A percentile compares a stretch with the other conserved stretches of the same genome.
These are phyloP conservation scores for Lecanoromycetidae sp. DNA, from an alignment of 2,329 filamentous ascomycete species.

Conservation along the genomic window DNA sequence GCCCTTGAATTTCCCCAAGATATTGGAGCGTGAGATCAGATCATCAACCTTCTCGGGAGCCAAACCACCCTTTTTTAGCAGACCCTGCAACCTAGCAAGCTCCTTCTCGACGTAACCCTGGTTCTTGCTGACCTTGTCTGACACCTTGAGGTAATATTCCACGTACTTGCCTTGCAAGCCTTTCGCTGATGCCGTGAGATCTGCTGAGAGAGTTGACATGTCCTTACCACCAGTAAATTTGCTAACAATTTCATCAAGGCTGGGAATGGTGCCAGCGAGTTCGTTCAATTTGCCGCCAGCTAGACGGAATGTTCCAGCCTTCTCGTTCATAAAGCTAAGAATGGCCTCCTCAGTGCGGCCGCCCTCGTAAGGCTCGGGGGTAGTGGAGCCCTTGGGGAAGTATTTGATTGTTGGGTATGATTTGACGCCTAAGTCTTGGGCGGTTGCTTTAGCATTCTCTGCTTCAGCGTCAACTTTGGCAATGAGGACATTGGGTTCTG, in stretches of 20 bases:
- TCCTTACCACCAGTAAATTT: constrained; percentile 55
- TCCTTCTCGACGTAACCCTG: constrained; percentile 76
- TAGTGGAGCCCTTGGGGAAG: constrained; percentile 75
- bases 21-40: constrained; percentile 73
- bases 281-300: constrained; percentile 68
- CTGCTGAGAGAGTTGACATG: constrained; percentile 52
- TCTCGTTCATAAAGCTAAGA: constrained; percentile 71
- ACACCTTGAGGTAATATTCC: constrained; percentile 86
- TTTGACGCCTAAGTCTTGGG: constrained; percentile 62
- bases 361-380: constrained; percentile 58
- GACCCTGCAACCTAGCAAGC: constrained; percentile 61
- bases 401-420: constrained; percentile 97
- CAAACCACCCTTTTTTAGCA: constrained; percentile 77
- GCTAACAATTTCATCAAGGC: constrained; percentile 62
- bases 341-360: constrained; percentile 67
- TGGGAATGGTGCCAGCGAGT: constrained; percentile 68
- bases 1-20: constrained; percentile 64
- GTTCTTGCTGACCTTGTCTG: constrained; percentile 70
- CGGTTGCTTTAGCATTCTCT: constrained; percentile 67
- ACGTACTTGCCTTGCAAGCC: constrained; percentile 68
- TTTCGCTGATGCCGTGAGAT: constrained; percentile 60
- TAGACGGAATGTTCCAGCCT: constrained; percentile 75
- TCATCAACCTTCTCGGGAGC: constrained; percentile 81
- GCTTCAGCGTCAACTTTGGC: constrained; percentile 94
- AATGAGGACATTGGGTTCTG: constrained; percentile 67